phyloP scores from a whole-genome alignment of 371 early-diverging fungal species.

The Phascolomyces articulosus region DNA sequence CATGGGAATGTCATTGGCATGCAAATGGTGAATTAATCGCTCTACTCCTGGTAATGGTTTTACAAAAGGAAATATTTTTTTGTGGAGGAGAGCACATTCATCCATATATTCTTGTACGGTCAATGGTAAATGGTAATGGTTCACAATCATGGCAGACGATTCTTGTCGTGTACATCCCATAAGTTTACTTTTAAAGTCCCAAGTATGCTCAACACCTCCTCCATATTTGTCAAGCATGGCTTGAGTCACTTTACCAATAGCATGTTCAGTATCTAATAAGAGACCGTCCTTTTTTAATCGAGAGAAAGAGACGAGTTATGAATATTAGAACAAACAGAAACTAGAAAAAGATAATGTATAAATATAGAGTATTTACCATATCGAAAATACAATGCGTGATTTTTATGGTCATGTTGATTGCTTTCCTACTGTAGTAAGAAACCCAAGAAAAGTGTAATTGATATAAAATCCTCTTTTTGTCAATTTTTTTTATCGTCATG shows the following conservation, averaged over 20 bases:
- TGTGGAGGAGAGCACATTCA: conserved; percentile 36
- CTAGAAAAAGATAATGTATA: background rate
- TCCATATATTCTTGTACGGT: conserved; percentile 79
- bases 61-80: conserved; percentile 63
- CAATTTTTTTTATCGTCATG: too few species aligned
- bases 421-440: too few species aligned
- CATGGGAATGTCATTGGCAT: conserved; percentile 78
- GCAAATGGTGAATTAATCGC: conserved; percentile 78
- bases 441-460: too few species aligned
- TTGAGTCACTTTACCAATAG: conserved; percentile 86
- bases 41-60: conserved; percentile 76
- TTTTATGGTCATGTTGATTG: conserved; percentile 26
- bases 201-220: conserved; percentile 70
- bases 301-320: too few species aligned
- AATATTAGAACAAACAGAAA: background rate
- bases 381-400: conserved; percentile 87
- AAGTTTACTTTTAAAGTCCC: conserved; percentile 80
- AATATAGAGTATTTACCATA: conserved; percentile 80
- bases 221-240: conserved; percentile 52
- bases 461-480: too few species aligned
- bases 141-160: conserved; percentile 73
- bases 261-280: conserved; percentile 79
- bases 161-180: conserved; percentile 79
- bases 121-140: conserved; percentile 68
- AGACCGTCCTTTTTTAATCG: conserved; percentile 46